Base-by-base conservation (phyloP, 768 basidiomycete species). In the Collybia sordida region DNA sequence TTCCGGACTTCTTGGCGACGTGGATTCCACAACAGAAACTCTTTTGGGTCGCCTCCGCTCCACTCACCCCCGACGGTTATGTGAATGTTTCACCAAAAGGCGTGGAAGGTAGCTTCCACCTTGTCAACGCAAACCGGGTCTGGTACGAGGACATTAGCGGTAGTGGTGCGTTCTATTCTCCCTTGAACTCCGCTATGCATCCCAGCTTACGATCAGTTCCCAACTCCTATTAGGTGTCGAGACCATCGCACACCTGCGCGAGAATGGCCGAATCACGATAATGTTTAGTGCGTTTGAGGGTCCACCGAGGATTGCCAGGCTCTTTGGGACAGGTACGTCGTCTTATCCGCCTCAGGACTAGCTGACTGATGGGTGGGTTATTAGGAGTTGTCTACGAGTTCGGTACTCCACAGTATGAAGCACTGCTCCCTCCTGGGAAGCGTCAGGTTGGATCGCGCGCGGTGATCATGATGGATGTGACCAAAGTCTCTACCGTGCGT, bases 131-230 rank as follows among this genome's bases (percentile, higher is more conserved):
- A 17, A 78, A 71, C 36, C 68, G 64, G 40, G 81, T 84, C 2
- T 88, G 86, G 87, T 89, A 89, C 54, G 85, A 89, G 58, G 86
- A 89, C 60, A 71, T 86, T 39, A 82, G 80, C 17, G 87, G 87
- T 7, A 82, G 83, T 52, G 85, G 85, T 84, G 3, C 27, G 18
- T 50, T 38, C n/a, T n/a, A n/a, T n/a, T n/a, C n/a, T n/a, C n/a
- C n/a, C n/a, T n/a, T n/a, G n/a, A n/a, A 43, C 41, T 25, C 19
- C 6, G 31, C 9, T 14, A 31, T 31, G 18, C 38, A 28, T 6
- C 12, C n/a, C 5, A n/a, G 15, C 42, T 42, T 15, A 37, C 28
- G 37, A 14, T 25, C 28, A 31, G 8, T 21, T 12, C 5, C 1
- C 14, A 3, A 21, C 36, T 50, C 15, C n/a, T n/a, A 14, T 8